phyloP scores from a whole-genome alignment of 2,329 filamentous ascomycete species.

The Nigrospora osmanthi region DNA sequence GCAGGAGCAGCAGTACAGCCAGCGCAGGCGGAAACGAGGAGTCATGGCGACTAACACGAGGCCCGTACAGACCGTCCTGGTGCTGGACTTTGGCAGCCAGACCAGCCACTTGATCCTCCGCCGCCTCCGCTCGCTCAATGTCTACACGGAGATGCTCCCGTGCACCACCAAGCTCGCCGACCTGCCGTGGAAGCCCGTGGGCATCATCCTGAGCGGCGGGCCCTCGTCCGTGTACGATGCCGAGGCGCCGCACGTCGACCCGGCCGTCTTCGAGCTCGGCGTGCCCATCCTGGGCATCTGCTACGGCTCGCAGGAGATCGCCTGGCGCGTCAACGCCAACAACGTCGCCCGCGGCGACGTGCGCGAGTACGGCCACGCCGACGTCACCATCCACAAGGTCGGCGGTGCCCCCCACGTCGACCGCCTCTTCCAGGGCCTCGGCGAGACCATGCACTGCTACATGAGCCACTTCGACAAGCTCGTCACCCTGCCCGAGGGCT shows the following conservation, averaged over 20 bases:
- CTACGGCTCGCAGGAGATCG: slow-evolving; percentile 58
- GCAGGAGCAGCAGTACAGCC: too few relatives aligned
- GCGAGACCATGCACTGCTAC: slow-evolving; percentile 59
- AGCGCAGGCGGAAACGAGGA: background rate
- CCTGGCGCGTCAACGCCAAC: slow-evolving; percentile 56
- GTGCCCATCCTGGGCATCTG: slow-evolving; percentile 56
- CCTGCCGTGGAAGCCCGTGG: slow-evolving; percentile 71
- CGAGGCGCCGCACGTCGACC: slow-evolving; percentile 68
- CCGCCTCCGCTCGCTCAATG: slow-evolving; percentile 67
- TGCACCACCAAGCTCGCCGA: slow-evolving; percentile 78
- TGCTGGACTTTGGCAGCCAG: slow-evolving; percentile 65
- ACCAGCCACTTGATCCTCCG: slow-evolving; percentile 69
- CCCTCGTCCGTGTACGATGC: slow-evolving; percentile 74
- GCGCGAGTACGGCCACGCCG: slow-evolving; percentile 62
- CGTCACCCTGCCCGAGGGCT: slow-evolving; percentile 61
- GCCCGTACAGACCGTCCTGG: slow-evolving; percentile 58
- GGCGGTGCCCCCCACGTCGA: slow-evolving; percentile 53
- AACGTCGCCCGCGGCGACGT: slow-evolving; percentile 45
- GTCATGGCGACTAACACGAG: slow-evolving; percentile 1
- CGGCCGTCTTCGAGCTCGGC: slow-evolving; percentile 68
- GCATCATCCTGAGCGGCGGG: slow-evolving; percentile 69
- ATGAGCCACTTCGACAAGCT: slow-evolving; percentile 94
- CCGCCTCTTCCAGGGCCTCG: slow-evolving; percentile 69
- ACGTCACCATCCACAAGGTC: slow-evolving; percentile 52
- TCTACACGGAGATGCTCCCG: slow-evolving; percentile 83